Evolutionary conservation across 2,329 filamentous ascomycete species (phyloP).

Genomic region (Diaporthe batatas): DNA sequence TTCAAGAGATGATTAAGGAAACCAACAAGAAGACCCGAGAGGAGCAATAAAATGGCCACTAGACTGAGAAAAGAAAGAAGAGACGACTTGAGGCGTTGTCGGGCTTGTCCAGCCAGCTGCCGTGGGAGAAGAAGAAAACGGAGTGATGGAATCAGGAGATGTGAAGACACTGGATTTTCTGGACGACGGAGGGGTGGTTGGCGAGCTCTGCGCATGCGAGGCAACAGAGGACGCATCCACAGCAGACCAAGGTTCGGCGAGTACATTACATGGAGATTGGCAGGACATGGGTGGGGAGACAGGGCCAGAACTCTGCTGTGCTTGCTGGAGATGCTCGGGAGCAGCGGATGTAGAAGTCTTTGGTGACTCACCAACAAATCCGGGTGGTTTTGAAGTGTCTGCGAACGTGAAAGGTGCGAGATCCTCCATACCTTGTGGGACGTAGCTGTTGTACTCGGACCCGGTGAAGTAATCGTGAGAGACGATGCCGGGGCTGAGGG

Average conservation of each 20-base stretch:
- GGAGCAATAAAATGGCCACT: conserved; percentile 66
- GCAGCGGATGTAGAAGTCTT: conserved; percentile 51
- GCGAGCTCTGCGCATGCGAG: conserved; percentile 46
- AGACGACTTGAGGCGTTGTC: conserved; percentile 49
- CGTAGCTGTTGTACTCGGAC: conserved; percentile 66
- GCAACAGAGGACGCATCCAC: conserved; percentile 48
- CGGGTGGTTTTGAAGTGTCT: conserved; percentile 58
- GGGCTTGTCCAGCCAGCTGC: conserved; percentile 50
- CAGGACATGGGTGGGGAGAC: conserved; percentile 46
- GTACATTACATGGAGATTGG: conserved; percentile 44
- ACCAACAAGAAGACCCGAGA: conserved; percentile 66
- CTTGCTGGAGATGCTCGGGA: conserved; percentile 28
- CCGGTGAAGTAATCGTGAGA: conserved; percentile 66
- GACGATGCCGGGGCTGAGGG: conserved; percentile 74
- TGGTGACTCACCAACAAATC: conserved; percentile 70
- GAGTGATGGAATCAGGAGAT: conserved; percentile 51
- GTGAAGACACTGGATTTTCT: conserved; percentile 49
- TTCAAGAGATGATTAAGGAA: conserved; percentile 55
- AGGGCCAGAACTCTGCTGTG: conserved; percentile 45
- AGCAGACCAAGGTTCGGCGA: conserved; percentile 46
- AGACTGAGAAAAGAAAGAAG: conserved; percentile 66
- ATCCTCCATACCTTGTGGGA: conserved; percentile 64
- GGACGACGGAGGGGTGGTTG: conserved; percentile 48
- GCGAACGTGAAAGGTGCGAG: conserved; percentile 62
- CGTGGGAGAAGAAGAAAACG: conserved; percentile 51